These are phyloP conservation scores for Aspergillus campestris DNA, from an alignment of 495 filamentous ascomycete genomes.

Conservation along the genomic window DNA sequence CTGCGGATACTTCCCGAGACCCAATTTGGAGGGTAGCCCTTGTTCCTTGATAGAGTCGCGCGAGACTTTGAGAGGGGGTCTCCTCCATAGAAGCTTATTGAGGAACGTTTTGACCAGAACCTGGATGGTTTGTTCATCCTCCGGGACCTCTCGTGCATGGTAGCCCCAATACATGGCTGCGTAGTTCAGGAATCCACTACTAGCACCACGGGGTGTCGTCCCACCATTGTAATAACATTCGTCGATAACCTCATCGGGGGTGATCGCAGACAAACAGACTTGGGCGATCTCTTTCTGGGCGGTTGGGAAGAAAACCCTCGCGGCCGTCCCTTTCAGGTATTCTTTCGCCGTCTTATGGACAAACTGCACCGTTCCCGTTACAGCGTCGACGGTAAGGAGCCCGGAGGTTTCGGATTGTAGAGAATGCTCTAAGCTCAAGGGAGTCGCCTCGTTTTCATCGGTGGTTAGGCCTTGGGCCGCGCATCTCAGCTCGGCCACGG, in stretches of 20 bases:
- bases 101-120: constrained; percentile 25
- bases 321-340: constrained; percentile 20
- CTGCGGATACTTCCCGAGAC: constrained; percentile 16
- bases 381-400: constrained; percentile 19
- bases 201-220: constrained; percentile 1
- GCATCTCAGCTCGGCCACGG: constrained; percentile 17
- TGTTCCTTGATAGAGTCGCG: constrained; percentile 1
- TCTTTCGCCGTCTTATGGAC: constrained; percentile 28
- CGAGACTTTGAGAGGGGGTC: constrained; percentile 22
- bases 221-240: constrained; percentile 21
- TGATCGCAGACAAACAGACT: constrained; percentile 18
- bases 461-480: constrained; percentile 7
- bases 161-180: constrained; percentile 25
- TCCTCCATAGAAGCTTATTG: constrained; percentile 29
- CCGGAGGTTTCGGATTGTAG: constrained; percentile 14
- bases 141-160: constrained; percentile 18
- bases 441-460: neutral
- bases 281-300: constrained; percentile 28
- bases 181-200: constrained; percentile 15
- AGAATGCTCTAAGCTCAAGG: constrained; percentile 11
- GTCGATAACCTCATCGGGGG: constrained; percentile 24
- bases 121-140: constrained; percentile 25
- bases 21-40: constrained; percentile 14
- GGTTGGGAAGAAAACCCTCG: constrained; percentile 24
- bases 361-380: constrained; percentile 16